These are phyloP conservation scores for Wickerhamomyces mucosus DNA, from an alignment of 805 yeast genomes.

Conservation along the genomic window DNA sequence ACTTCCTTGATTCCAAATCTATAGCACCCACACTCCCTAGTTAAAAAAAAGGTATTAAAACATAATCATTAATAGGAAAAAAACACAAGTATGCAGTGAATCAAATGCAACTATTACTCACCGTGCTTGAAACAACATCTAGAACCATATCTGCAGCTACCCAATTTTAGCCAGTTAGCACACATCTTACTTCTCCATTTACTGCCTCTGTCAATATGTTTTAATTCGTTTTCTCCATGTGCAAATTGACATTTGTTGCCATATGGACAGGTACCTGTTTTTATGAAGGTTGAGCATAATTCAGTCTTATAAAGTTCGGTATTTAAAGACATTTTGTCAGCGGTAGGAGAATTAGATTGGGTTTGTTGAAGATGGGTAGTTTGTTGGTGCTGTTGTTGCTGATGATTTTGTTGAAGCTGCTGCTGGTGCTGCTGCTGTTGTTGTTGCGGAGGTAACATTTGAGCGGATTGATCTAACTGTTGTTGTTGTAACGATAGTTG, in stretches of 20 bases:
- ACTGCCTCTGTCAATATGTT: conserved; percentile 59
- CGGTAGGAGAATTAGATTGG: conserved; percentile 1
- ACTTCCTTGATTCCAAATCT: too few species aligned
- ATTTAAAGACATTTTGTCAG: conserved; percentile 20
- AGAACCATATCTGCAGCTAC: conserved; percentile 80
- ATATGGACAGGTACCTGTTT: conserved; percentile 70
- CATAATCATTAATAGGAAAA: too few species aligned
- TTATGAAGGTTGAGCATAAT: conserved; percentile 69
- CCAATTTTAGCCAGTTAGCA: conserved; percentile 76
- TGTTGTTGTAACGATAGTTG: conserved; percentile 22
- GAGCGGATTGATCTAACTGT: conserved; percentile 18
- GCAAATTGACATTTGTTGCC: conserved; percentile 93
- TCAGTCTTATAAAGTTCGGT: conserved; percentile 84
- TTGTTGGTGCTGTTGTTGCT: background rate
- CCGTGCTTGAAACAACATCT: conserved; percentile 91
- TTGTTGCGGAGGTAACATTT: conserved; percentile 16
- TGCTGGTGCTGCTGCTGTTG: conserved; percentile 5
- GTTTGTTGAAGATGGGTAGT: conserved; percentile 2
- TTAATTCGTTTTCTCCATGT: conserved; percentile 75
- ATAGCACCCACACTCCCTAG: too few species aligned
- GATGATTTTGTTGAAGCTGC: background rate
- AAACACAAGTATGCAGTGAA: too few species aligned
- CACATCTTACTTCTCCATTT: conserved; percentile 91
- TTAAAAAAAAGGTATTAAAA: too few species aligned
- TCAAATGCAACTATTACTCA: conserved; percentile 1